A percentile compares a stretch with the other conserved stretches of the same genome.
Evolutionary conservation across 1,284 basidiomycete genomes (phyloP).

Genomic region (Ceratobasidium sp.): DNA sequence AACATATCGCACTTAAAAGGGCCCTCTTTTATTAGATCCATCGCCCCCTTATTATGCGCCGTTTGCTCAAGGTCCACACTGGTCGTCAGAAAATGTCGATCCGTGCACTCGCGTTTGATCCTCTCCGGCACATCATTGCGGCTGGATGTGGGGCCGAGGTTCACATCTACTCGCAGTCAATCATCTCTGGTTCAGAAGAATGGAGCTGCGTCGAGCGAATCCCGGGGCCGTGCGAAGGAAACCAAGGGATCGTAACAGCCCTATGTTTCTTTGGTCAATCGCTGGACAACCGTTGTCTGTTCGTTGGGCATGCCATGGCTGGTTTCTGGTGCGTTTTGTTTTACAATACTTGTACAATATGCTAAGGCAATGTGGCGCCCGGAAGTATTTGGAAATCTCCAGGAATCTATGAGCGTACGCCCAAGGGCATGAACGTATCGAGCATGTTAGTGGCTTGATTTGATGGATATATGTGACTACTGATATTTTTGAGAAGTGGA

Average conservation of each 20-base stretch:
- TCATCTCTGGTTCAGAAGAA: background rate
- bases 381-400: constrained; percentile 2
- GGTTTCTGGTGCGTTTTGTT: background rate
- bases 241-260: background rate
- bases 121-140: background rate
- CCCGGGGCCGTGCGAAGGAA: background rate
- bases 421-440: background rate
- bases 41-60: background rate
- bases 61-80: background rate
- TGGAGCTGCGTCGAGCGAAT: background rate
- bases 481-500: background rate
- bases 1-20: background rate
- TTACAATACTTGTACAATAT: background rate
- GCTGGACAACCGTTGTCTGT: background rate
- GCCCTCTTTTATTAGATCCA: background rate
- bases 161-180: background rate
- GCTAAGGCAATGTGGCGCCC: background rate
- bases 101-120: background rate
- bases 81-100: background rate
- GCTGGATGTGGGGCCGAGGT: background rate
- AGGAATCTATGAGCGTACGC: background rate
- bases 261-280: background rate
- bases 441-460: background rate
- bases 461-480: background rate
- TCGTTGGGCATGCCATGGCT: background rate